Evolutionary conservation across 306 rosid species (phyloP).

Genomic region (Senna tora): DNA sequence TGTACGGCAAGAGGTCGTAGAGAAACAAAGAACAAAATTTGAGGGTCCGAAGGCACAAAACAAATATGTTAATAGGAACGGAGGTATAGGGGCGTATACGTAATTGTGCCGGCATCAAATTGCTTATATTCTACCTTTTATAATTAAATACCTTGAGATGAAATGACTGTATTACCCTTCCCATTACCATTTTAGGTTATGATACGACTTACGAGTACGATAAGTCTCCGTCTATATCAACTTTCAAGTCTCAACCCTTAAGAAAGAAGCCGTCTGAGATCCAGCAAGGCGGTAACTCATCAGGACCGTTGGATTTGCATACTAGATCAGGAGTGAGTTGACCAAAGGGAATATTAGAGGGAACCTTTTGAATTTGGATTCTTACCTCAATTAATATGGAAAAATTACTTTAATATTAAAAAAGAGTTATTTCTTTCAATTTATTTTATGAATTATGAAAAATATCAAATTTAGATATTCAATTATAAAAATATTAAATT

Average conservation of each 20-base stretch:
- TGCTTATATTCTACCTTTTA: conserved; percentile 14
- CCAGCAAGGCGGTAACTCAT: conserved; percentile 6
- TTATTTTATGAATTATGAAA: too few relatives aligned
- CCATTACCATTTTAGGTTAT: not conserved
- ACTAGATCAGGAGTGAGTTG: not conserved
- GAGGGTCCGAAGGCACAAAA: not conserved
- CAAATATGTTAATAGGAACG: conserved; percentile 5
- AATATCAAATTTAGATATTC: too few relatives aligned
- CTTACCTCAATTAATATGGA: not conserved
- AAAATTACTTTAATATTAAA: too few relatives aligned
- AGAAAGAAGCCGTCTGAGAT: not conserved
- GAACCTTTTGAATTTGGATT: not conserved
- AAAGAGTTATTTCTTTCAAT: too few relatives aligned
- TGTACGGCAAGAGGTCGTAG: conserved; percentile 2
- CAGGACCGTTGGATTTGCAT: conserved; percentile 38
- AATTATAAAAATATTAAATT: too few relatives aligned
- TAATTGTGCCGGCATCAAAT: not conserved
- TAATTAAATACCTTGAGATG: not conserved
- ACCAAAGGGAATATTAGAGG: not conserved
- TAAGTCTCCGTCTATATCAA: too few relatives aligned
- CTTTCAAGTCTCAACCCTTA: too few relatives aligned
- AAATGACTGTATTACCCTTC: conserved; percentile 14
- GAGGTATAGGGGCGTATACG: conserved; percentile 43
- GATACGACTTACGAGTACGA: too few relatives aligned
- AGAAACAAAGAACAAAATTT: not conserved